Evolutionary conservation across 129 eudicot species (phyloP).

Genomic region (Scalesia atractyloides): DNA sequence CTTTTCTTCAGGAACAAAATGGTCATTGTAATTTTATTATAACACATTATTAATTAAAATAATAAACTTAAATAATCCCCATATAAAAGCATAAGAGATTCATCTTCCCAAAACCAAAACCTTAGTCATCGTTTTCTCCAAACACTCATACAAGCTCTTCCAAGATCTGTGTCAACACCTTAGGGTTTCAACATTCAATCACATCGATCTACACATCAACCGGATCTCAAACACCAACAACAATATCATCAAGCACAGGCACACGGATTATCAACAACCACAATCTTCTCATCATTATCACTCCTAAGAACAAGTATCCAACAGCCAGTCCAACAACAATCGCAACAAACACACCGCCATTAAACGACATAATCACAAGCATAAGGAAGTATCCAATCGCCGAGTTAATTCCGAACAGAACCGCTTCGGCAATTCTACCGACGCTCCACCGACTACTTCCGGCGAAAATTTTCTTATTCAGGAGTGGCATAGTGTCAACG

Average conservation of each 20-base stretch:
- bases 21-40: too few species aligned
- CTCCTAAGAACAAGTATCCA: slow-evolving; percentile 38
- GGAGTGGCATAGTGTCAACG: slow-evolving; percentile 32
- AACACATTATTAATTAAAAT: too few species aligned
- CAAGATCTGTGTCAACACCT: too few species aligned
- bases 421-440: slow-evolving; percentile 43
- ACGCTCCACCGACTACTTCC: slow-evolving; percentile 29
- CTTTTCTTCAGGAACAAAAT: too few species aligned
- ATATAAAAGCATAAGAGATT: too few species aligned
- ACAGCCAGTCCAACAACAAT: too few species aligned
- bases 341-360: slow-evolving; percentile 37
- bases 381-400: slow-evolving; percentile 60
- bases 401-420: slow-evolving; percentile 60
- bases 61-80: too few species aligned
- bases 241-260: slow-evolving; percentile 35
- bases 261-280: slow-evolving; percentile 43
- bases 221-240: not conserved
- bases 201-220: not conserved
- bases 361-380: slow-evolving; percentile 43
- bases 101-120: too few species aligned
- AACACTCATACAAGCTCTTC: too few species aligned
- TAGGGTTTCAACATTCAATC: slow-evolving; percentile 7
- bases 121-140: too few species aligned
- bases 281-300: slow-evolving; percentile 35
- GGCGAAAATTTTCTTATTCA: slow-evolving; percentile 32